Evolutionary conservation across 140 eudicot species (phyloP), one percentile per base, ranked within the genome.

Genomic region (Erigeron philadelphicus): DNA sequence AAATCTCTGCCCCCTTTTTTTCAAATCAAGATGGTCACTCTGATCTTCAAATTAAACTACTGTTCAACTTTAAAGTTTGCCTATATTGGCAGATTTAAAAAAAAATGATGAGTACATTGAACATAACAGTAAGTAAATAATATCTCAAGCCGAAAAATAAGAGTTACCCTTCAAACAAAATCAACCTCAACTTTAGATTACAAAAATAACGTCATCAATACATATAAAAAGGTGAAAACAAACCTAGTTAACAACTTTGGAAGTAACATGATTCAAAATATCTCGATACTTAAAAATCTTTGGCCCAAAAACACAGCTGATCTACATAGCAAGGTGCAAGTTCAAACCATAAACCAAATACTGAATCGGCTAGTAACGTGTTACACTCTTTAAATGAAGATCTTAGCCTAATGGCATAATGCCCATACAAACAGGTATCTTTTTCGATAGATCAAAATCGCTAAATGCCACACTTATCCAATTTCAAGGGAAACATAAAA

Each of bases 161-260:
- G 18, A 8, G 48, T 38, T 40, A 41, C 23, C 48, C 8, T 62
- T n/a, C 9, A 59, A 50, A 40, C 54, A 18, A 15, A 48, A 50
- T 9, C 19, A 0, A 40, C 15, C 46, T 35, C 55, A 0, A 40
- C 5, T 35, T 73, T 40, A 11, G 21, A 65, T 9, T 53, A 49
- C 54, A 12, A 40, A 12, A 18, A 38, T 31, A 13, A 2, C 12
- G 50, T 31, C 38, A 49, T 15, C 15, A 49, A 48, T 17, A 52
- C 11, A 17, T 17, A 35, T 16, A 68, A 38, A 68, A 38, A 52
- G 60, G 31, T 31, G 17, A 38, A 12, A 61, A 5, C 25, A n/a
- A 13, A 61, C 50, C 15, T 38, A 67, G 38, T 15, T 38, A 72
- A 61, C 76, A 63, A 17, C 65, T 53, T 19, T 52, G 10, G 15